Percentiles rank a stretch among this genome's conserved stretches.
These are phyloP conservation scores for Aspergillus fijiensis DNA, from an alignment of 2,329 filamentous ascomycete genomes.

Conservation along the genomic window DNA sequence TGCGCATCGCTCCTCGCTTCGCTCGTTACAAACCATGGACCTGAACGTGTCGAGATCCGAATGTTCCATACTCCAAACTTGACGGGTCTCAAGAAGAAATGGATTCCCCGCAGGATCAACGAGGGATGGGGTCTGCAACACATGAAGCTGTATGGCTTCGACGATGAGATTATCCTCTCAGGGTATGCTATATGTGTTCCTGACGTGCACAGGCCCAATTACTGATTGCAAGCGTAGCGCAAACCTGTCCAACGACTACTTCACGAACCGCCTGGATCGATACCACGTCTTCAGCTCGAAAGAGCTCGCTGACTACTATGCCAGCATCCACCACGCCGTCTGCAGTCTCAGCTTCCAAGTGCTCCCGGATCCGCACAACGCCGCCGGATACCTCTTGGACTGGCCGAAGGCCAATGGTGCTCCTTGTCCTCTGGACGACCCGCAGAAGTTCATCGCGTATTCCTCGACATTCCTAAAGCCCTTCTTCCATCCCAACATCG, in stretches of 20 bases:
- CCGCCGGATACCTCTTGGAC: slow-evolving; percentile 54
- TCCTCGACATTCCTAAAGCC: slow-evolving; percentile 67
- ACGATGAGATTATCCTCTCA: slow-evolving; percentile 93
- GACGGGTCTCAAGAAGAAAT: slow-evolving; percentile 78
- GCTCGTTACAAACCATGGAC: slow-evolving; percentile 79
- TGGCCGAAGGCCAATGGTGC: slow-evolving; percentile 77
- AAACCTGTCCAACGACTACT: slow-evolving; percentile 91
- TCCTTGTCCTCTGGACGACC: slow-evolving; percentile 70
- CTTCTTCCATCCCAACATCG: slow-evolving; percentile 58
- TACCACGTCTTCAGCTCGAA: slow-evolving; percentile 87
- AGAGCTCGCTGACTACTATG: slow-evolving; percentile 80
- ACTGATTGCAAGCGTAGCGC: slow-evolving; percentile 51
- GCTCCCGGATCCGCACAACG: slow-evolving; percentile 51
- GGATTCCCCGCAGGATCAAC: slow-evolving; percentile 86
- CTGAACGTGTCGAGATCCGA: slow-evolving; percentile 81
- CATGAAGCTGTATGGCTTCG: slow-evolving; percentile 97
- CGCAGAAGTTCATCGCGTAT: slow-evolving; percentile 66
- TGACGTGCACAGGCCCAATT: background rate
- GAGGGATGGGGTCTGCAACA: slow-evolving; percentile 98
- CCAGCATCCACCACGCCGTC: slow-evolving; percentile 71
- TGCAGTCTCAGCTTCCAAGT: slow-evolving; percentile 80
- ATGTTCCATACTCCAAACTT: slow-evolving; percentile 99
- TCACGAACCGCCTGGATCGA: slow-evolving; percentile 90
- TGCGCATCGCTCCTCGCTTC: slow-evolving; percentile 85
- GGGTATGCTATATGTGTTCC: slow-evolving; percentile 55